Base-by-base conservation (phyloP, 2,329 filamentous ascomycete species). In the Fusarium sp. region DNA sequence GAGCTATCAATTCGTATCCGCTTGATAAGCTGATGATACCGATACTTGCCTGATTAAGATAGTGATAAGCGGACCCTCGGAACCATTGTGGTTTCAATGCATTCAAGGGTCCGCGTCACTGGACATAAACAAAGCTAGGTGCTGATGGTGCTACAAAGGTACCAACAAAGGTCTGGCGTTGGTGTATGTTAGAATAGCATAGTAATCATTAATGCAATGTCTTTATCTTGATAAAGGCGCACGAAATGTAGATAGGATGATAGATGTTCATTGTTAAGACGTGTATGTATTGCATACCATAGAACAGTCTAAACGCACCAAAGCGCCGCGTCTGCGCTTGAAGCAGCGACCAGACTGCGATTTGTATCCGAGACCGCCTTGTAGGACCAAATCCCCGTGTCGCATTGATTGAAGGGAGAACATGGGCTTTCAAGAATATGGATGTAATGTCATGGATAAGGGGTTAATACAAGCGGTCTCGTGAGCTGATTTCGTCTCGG, bases 11-110 rank as follows among this genome's bases (percentile, higher is more conserved):
- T 49, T 41, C 30, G 44, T 60, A 28, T 61, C 48, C 34, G 31
- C 31, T 43, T 46, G 48, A 66, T 65, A 66, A 62, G 54, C 37
- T 30, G 53, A 28, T 60, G 25, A 51, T 52, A 52, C 49, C 23
- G 39, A 54, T 48, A 12, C 45, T 52, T 52, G 18, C 49, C 28
- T 53, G 25, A 48, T 65, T 23, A 8, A 65, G 62, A 67, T 53
- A 56, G 46, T 30, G 34, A 56, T 26, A 42, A 43, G 44, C 50
- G 44, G 41, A 60, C 58, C 63, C 63, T 61, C 58, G 58, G 63
- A 42, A 56, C 58, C 45, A 53, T 37, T 56, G 21, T 50, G n/a
- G 62, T 61, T 53, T 62, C 55, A 60, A 60, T 28, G 9, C 25
- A 4, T 43, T 28, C 49, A 52, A 41, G 49, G 49, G 37, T 52